These are phyloP conservation scores for Peniophora sp. DNA, from an alignment of 1,284 basidiomycete species.

Conservation along the genomic window DNA sequence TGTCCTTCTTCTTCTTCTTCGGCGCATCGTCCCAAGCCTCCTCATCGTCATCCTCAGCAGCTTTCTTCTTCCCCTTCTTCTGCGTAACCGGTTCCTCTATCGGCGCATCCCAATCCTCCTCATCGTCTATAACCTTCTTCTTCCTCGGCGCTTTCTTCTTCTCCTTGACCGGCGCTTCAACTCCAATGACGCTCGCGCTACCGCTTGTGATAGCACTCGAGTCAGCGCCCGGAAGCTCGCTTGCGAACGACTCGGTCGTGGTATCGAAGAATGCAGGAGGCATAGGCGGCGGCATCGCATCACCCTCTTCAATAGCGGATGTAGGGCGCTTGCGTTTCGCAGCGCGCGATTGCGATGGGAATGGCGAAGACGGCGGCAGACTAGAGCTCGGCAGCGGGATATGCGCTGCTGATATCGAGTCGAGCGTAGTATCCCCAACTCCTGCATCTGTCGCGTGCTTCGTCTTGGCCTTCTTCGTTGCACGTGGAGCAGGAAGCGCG, in stretches of 20 bases:
- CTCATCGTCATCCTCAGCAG: neutral
- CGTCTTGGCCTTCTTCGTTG: neutral
- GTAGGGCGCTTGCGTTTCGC: conserved; percentile 16
- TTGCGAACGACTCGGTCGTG: conserved; percentile 9
- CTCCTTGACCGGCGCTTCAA: neutral
- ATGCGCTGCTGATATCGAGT: conserved; percentile 16
- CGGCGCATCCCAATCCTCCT: conserved; percentile 4
- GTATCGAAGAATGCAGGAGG: conserved; percentile 13
- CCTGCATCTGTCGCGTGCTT: too few species aligned
- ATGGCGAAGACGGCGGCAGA: conserved; percentile 19
- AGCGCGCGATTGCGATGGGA: conserved; percentile 15
- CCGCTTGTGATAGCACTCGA: too few species aligned
- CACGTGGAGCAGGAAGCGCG: conserved; percentile 15
- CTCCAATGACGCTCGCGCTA: too few species aligned
- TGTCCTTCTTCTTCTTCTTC: conserved; percentile 14
- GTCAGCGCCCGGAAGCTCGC: too few species aligned
- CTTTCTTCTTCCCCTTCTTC: too few species aligned
- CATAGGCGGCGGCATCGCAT: conserved; percentile 6
- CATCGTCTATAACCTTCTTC: conserved; percentile 7
- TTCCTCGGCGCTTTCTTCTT: conserved; percentile 8
- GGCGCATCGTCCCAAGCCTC: conserved; percentile 3
- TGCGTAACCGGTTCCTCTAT: neutral
- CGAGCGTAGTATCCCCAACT: too few species aligned
- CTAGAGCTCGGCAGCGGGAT: conserved; percentile 22
- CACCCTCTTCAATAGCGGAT: conserved; percentile 8